Percentiles rank a stretch among this genome's conserved stretches.
These are phyloP conservation scores for Trichoderma endophyticum DNA, from an alignment of 2,329 filamentous ascomycete species.

Conservation along the genomic window DNA sequence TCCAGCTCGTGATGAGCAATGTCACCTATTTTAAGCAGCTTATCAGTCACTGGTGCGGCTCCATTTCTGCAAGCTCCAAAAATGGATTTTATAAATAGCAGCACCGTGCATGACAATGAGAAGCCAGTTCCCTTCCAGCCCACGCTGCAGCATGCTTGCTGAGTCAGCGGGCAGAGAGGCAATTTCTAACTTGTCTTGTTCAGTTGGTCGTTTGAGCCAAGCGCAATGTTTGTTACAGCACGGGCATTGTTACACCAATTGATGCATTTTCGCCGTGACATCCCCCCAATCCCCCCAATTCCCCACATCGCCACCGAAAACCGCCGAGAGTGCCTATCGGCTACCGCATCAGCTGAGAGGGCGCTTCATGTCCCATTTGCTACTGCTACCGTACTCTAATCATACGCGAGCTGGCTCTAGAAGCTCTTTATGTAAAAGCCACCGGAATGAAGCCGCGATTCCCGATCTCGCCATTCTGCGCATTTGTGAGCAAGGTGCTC, in stretches of 20 bases:
- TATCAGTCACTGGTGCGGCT: background rate
- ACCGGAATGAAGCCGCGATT: constrained; percentile 16
- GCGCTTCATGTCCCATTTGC: background rate
- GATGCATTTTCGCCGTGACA: background rate
- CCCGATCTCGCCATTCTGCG: background rate
- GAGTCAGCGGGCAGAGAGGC: background rate
- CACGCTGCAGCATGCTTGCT: background rate
- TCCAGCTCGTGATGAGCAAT: background rate
- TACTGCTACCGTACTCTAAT: too few species aligned
- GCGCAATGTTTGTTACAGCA: background rate
- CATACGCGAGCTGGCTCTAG: background rate
- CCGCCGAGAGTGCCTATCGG: constrained; percentile 1
- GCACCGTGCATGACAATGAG: background rate
- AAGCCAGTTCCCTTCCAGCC: background rate
- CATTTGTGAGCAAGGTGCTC: background rate
- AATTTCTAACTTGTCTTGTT: background rate
- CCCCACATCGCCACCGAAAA: constrained; percentile 1
- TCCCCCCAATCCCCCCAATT: background rate
- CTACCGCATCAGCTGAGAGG: constrained; percentile 1
- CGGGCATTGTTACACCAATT: background rate
- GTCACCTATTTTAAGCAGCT: background rate
- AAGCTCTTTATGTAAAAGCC: background rate
- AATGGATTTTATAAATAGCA: background rate
- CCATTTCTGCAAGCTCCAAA: background rate
- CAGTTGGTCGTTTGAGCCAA: background rate